A percentile compares a stretch with the other conserved stretches of the same genome.
Conservation (phyloP, 768 basidiomycete genomes). For the Phaeolepiota aurea region DNA sequence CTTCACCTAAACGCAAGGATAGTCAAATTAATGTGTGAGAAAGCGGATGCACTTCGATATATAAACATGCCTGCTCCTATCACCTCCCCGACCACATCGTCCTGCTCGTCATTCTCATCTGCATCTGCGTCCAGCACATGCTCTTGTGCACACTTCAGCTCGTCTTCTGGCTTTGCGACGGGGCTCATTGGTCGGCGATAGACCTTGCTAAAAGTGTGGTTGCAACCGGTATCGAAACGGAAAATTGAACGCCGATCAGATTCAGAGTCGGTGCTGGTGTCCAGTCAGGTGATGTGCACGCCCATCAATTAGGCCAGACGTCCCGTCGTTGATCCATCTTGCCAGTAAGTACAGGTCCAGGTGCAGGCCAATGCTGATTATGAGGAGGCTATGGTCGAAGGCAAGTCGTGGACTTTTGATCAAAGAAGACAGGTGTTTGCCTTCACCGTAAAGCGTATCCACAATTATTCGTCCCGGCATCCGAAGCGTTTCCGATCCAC, state of each 20-base stretch:
- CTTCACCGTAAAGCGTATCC: not conserved
- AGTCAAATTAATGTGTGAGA: constrained; percentile 2
- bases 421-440: not conserved
- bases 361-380: too few species aligned
- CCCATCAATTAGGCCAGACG: too few species aligned
- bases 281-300: not conserved
- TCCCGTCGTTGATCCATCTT: too few species aligned
- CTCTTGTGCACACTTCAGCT: not conserved
- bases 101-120: constrained; percentile 1
- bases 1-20: constrained; percentile 30
- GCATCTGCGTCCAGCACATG: constrained; percentile 7
- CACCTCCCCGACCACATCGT: constrained; percentile 11
- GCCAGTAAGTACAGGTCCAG: too few species aligned
- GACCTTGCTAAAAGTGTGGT: not conserved
- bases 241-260: not conserved
- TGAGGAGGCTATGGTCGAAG: too few species aligned
- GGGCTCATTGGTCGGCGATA: not conserved
- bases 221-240: not conserved
- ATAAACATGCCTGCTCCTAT: constrained; percentile 9
- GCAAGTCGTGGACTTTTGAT: too few species aligned
- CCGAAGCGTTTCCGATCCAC: not conserved
- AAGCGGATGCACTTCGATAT: not conserved
- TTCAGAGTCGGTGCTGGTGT: not conserved
- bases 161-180: not conserved
- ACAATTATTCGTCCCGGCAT: not conserved